These are phyloP conservation scores for Chrysopogon serrulatus DNA, from an alignment of 176 grass and related monocot species.

Conservation along the genomic window DNA sequence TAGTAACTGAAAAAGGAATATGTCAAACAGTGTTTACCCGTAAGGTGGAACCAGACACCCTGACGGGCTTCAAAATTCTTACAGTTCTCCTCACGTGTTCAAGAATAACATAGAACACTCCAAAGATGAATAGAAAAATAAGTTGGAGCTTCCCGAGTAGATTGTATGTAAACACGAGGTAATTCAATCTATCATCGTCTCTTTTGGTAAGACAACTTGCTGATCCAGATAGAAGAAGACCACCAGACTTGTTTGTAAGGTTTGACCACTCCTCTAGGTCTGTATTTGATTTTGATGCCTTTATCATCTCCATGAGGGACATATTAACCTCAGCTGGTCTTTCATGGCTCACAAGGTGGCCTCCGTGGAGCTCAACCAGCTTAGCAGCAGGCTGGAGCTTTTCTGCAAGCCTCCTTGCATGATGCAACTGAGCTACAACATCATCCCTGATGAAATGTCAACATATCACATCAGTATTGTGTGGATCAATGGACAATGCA, in stretches of 20 bases:
- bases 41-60: conserved; percentile 29
- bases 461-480: not conserved
- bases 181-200: conserved; percentile 20
- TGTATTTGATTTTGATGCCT: conserved; percentile 53
- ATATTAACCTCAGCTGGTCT: conserved; percentile 63
- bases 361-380: conserved; percentile 71
- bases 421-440: conserved; percentile 61
- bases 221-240: conserved; percentile 22
- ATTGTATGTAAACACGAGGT: conserved; percentile 23
- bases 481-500: not conserved
- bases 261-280: conserved; percentile 61
- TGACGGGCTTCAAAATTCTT: conserved; percentile 53
- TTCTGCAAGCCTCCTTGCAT: conserved; percentile 59
- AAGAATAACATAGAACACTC: conserved; percentile 36
- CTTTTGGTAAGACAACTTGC: conserved; percentile 1
- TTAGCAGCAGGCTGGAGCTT: conserved; percentile 67
- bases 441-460: conserved; percentile 45
- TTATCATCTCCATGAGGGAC: conserved; percentile 66
- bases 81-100: conserved; percentile 35
- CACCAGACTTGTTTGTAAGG: conserved; percentile 15
- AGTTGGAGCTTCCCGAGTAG: conserved; percentile 57
- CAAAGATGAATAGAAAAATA: conserved; percentile 53
- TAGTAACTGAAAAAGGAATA: not conserved
- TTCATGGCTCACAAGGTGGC: conserved; percentile 77
- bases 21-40: conserved; percentile 21